These are phyloP conservation scores for Thraustochytrium striatum DNA, from an alignment of 352 stramenopile genomes.

Conservation along the genomic window DNA sequence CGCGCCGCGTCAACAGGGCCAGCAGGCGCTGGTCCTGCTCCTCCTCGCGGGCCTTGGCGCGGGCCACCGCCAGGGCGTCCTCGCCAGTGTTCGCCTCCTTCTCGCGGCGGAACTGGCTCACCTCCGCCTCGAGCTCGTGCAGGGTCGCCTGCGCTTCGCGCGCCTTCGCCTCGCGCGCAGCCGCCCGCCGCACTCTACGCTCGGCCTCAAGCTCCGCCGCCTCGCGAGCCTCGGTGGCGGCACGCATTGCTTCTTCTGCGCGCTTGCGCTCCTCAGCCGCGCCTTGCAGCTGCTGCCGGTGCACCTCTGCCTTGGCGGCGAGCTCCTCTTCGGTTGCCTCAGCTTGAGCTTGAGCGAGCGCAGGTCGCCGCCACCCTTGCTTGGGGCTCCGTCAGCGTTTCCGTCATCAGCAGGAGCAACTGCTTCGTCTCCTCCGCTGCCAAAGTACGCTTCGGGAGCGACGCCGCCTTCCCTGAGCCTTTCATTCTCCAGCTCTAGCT, in stretches of 20 bases:
- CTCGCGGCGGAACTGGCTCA: background rate
- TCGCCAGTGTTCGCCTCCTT: background rate
- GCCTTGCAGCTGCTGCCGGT: background rate
- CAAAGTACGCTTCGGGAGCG: background rate
- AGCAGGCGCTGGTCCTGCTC: slow-evolving; percentile 23
- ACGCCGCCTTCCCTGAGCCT: background rate
- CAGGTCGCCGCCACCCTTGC: no score
- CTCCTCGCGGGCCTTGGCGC: background rate
- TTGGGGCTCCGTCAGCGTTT: no score
- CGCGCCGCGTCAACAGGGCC: background rate
- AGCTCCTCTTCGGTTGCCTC: background rate
- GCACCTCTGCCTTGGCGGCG: background rate
- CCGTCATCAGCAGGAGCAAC: no score
- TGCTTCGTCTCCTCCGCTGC: background rate
- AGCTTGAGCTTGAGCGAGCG: background rate
- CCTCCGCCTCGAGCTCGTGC: background rate
- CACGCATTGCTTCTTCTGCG: background rate
- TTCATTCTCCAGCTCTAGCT: background rate
- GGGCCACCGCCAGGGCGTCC: background rate
- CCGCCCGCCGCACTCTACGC: background rate
- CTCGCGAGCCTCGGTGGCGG: background rate
- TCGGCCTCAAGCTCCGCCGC: background rate
- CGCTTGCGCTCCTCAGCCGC: background rate
- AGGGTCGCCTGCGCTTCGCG: background rate
- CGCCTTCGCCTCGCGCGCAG: background rate